Evolutionary conservation across 2,329 filamentous ascomycete species (phyloP), one percentile per base, ranked within the genome.

Genomic region (Drechslerella stenobrocha): DNA sequence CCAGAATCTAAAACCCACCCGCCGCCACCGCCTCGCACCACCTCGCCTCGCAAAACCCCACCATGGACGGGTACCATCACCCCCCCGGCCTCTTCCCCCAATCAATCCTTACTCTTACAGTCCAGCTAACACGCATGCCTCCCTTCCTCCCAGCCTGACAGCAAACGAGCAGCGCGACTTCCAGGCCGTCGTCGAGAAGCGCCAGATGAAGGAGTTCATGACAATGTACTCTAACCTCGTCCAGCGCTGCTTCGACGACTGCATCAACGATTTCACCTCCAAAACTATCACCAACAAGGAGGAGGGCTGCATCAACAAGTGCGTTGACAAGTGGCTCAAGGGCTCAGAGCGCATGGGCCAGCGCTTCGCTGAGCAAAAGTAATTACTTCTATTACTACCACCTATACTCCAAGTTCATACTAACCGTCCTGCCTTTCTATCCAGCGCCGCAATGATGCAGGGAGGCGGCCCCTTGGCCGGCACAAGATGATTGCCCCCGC

Each of bases 191-290:
- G 91, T 98, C 84, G 90, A 97, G 81, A 88, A 89, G 80, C 95
- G 93, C 80, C 93, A 98, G 80, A 89, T 98, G 83, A 96, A 96
- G 81, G 92, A 97, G 77, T 97, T 98, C 77, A 96, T 97, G 87
- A 88, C 85, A 75, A 93, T 97, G 83, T 74, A 89, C 82, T 59
- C 34, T 59, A 67, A 46, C 52, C 52, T 52, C 51, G 28, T 66
- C 47, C 61, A 47, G 61, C 84, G 87, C 79, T 98, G 93, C 84
- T 98, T 98, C 83, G 87, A 89, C 77, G 87, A 93, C 79, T 98
- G 93, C 82, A 85, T 98, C 79, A 92, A 91, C 79, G 91, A 97
- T 82, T 98, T 98, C 84, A 95, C 91, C 75, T 95, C 90, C 80
- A 97, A 97, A 81, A 89, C 90, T 48, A 84, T 98, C 72, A 87